phyloP scores from a whole-genome alignment of 2,329 filamentous ascomycete genomes.

The Lachnellula willkommii region DNA sequence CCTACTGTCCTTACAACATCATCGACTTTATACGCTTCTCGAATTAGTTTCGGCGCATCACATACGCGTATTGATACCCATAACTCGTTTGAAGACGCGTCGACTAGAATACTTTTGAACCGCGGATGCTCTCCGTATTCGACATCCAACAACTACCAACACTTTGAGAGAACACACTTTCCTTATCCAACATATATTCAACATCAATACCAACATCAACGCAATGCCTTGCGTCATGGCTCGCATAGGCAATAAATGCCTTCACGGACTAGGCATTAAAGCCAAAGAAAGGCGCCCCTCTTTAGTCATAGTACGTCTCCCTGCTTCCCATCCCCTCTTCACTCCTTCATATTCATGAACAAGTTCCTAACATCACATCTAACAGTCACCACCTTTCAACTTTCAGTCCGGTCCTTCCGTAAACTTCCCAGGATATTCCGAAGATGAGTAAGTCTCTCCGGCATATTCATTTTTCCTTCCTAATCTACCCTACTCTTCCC shows the following conservation, averaged over 20 bases:
- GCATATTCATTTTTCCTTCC: neutral
- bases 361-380: neutral
- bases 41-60: neutral
- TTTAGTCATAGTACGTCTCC: conserved; percentile 16
- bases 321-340: neutral
- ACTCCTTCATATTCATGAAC: neutral
- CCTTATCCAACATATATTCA: neutral
- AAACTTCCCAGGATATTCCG: conserved; percentile 49
- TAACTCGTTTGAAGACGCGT: no score
- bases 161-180: neutral
- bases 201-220: neutral
- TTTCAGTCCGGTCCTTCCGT: conserved; percentile 49
- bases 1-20: neutral
- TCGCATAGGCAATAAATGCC: conserved; percentile 14
- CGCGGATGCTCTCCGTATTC: neutral
- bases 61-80: neutral
- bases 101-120: neutral
- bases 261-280: conserved; percentile 14
- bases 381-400: conserved; percentile 47
- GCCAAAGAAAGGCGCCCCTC: conserved; percentile 11
- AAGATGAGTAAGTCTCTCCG: conserved; percentile 49
- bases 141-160: neutral
- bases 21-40: neutral
- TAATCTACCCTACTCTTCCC: neutral
- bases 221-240: conserved; percentile 16